Percentiles rank a stretch among this genome's conserved stretches.
phyloP scores from a whole-genome alignment of 805 yeast species.

The baker's yeast (Saccharomyces cerevisiae) region DNA sequence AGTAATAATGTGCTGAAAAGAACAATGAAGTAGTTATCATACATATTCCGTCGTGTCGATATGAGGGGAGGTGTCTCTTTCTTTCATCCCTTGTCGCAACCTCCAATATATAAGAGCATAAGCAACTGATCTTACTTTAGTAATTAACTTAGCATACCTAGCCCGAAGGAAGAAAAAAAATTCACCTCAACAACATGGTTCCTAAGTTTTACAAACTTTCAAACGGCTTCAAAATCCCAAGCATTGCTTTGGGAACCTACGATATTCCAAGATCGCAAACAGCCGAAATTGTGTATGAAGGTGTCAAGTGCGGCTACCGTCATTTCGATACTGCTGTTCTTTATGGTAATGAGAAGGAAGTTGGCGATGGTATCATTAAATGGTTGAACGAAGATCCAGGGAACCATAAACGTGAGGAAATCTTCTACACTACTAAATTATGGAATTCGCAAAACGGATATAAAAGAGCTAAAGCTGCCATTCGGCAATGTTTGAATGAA shows the following conservation, averaged over 20 bases:
- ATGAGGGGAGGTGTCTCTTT: neutral
- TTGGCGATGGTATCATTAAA: slow-evolving; percentile 47
- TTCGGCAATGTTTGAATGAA: slow-evolving; percentile 43
- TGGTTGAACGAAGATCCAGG: slow-evolving; percentile 43
- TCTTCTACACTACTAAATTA: slow-evolving; percentile 61
- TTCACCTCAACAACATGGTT: neutral
- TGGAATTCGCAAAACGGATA: slow-evolving; percentile 66
- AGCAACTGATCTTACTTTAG: neutral
- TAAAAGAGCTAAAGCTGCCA: slow-evolving; percentile 47
- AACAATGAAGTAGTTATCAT: neutral
- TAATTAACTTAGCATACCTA: neutral
- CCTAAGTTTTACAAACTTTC: slow-evolving; percentile 35
- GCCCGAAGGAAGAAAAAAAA: neutral
- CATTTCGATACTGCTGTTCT: slow-evolving; percentile 65
- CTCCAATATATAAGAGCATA: neutral
- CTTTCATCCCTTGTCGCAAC: neutral
- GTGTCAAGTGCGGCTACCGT: slow-evolving; percentile 59
- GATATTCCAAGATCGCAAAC: slow-evolving; percentile 35
- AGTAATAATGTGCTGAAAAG: neutral
- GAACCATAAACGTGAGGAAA: slow-evolving; percentile 41
- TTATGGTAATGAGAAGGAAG: slow-evolving; percentile 59
- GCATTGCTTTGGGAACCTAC: slow-evolving; percentile 51
- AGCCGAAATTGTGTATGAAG: slow-evolving; percentile 41
- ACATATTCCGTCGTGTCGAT: neutral
- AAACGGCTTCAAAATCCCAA: slow-evolving; percentile 50